Percentiles rank a stretch among this genome's conserved stretches.
phyloP scores from a whole-genome alignment of 2,329 filamentous ascomycete species.

The Alternaria ventricosa region DNA sequence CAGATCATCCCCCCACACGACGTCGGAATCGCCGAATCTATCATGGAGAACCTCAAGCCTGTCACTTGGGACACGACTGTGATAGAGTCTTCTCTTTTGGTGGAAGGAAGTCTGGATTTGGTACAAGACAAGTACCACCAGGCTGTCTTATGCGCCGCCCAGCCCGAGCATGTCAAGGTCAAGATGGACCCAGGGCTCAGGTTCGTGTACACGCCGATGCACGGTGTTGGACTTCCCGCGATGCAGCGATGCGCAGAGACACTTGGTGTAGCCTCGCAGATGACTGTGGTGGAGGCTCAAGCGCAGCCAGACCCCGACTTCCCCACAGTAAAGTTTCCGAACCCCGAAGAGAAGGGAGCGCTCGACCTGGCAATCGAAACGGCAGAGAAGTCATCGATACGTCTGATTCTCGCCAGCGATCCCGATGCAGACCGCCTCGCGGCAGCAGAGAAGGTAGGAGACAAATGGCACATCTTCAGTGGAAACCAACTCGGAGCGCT shows the following conservation, averaged over 20 bases:
- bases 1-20: constrained; percentile 71
- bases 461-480: constrained; percentile 66
- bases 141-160: constrained; percentile 51
- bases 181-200: constrained; percentile 37
- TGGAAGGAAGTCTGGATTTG: constrained; percentile 52
- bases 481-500: constrained; percentile 70
- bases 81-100: constrained; percentile 49
- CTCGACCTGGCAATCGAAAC: constrained; percentile 64
- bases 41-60: constrained; percentile 62
- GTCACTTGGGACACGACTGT: constrained; percentile 55
- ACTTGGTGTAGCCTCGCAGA: constrained; percentile 51
- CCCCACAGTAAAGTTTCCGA: constrained; percentile 69
- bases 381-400: constrained; percentile 57
- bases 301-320: constrained; percentile 68
- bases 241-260: constrained; percentile 52
- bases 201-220: constrained; percentile 65
- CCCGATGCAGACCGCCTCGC: constrained; percentile 71
- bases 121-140: constrained; percentile 54
- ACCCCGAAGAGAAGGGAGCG: constrained; percentile 69
- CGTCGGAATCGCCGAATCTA: constrained; percentile 63
- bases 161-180: constrained; percentile 31
- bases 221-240: constrained; percentile 60
- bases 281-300: constrained; percentile 59
- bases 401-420: constrained; percentile 67
- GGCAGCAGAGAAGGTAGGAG: constrained; percentile 64